Base-by-base conservation (phyloP, 2,329 filamentous ascomycete genomes). In the Apiospora arundinis region DNA sequence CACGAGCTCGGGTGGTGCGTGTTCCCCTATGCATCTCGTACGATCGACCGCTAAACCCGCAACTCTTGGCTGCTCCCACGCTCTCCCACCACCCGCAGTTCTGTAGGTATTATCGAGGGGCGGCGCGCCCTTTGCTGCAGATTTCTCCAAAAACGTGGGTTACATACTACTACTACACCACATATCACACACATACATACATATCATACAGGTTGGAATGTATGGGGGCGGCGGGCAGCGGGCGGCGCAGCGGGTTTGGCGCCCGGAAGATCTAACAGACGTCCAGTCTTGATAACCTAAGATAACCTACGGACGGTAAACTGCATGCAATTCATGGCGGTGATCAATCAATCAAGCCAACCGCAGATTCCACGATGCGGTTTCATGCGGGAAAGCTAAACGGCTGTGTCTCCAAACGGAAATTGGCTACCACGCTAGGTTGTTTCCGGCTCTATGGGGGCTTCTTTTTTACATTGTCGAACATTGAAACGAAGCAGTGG, bases 41-140 rank as follows among this genome's bases (percentile, higher is more conserved):
- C 56, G 56, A 63, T 63, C 56, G 56, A 63, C 56, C 32, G 28
- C 32, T 63, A 63, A 63, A 63, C 56, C 56, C 56, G 56, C 56
- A 63, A 63, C 18, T 40, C 56, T 40, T 63, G 32, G 32, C 32
- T 32, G n/a, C 32, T 32, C 32, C 6, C 32, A 4, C 32, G 3
- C 32, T 32, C 18, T 32, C 18, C 32, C 21, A n/a, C 52, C 52
- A 9, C 52, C 28, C 52, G 32, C 49, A 32, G 25, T 56, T 56
- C 48, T 23, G 9, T 12, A 23, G 48, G 25, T 14, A 56, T 16
- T 56, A 6, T 28, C 12, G 25, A 16, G 16, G 25, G 52, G 52
- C 25, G 52, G 52, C 25, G 52, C 52, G 8, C 6, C 16, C 37
- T 56, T 40, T 21, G 18, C 56, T 45, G 14, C 42, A 16, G 12